phyloP scores from a whole-genome alignment of 805 yeast genomes.

The Yamadazyma tumulicola region DNA sequence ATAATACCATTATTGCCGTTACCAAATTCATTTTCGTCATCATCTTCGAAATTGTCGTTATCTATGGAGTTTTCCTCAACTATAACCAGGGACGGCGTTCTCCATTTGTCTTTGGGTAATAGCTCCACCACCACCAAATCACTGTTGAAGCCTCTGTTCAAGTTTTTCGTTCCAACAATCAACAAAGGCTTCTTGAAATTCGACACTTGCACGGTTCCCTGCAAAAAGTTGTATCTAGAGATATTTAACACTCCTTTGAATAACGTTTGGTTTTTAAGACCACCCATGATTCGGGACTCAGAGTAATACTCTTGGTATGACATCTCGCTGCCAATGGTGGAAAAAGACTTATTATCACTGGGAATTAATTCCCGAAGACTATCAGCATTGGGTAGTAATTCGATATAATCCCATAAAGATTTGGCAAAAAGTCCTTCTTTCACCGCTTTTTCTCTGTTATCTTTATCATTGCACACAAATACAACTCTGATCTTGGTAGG shows the following conservation, averaged over 20 bases:
- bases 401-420: constrained; percentile 68
- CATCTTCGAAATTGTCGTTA: constrained; percentile 58
- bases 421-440: constrained; percentile 52
- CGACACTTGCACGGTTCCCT: constrained; percentile 73
- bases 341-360: constrained; percentile 14
- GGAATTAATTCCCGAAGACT: constrained; percentile 79
- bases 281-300: constrained; percentile 83
- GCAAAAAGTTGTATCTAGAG: constrained; percentile 82
- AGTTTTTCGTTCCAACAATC: constrained; percentile 74
- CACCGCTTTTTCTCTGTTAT: constrained; percentile 56
- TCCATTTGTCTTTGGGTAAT: constrained; percentile 84
- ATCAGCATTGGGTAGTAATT: constrained; percentile 64
- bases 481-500: constrained; percentile 44
- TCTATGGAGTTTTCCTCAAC: constrained; percentile 70
- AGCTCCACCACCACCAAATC: constrained; percentile 90
- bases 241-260: constrained; percentile 82
- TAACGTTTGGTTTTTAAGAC: constrained; percentile 79
- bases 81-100: constrained; percentile 74
- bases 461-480: constrained; percentile 74
- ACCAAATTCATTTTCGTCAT: constrained; percentile 14
- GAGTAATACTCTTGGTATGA: constrained; percentile 76
- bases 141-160: constrained; percentile 89
- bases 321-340: constrained; percentile 39
- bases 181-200: constrained; percentile 79
- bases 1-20: constrained; percentile 27